Evolutionary conservation across 768 basidiomycete species (phyloP).

Genomic region (Boletus huronensis): DNA sequence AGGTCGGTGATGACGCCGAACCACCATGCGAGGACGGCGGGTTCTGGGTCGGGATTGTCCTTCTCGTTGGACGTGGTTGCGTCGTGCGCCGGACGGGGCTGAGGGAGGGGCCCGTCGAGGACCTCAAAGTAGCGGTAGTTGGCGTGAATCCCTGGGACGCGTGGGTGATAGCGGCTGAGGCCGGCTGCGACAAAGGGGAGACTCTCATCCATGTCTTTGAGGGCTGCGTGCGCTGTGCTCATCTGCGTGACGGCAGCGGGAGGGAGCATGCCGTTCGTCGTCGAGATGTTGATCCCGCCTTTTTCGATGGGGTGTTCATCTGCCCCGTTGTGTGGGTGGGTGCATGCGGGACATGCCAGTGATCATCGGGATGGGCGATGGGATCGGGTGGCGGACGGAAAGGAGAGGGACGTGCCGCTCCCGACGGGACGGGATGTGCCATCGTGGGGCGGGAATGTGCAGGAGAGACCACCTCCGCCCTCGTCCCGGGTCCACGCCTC

Average conservation of each 20-base stretch:
- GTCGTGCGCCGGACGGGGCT: not conserved
- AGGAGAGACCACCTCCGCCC: constrained; percentile 20
- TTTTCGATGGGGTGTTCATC: constrained; percentile 22
- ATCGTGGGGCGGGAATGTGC: constrained; percentile 12
- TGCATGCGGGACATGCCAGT: too few relatives aligned
- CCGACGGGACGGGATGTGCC: not conserved
- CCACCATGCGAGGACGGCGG: constrained; percentile 25
- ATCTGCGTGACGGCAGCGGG: constrained; percentile 21
- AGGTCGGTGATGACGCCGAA: constrained; percentile 37
- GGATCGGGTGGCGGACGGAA: not conserved
- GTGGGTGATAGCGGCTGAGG: constrained; percentile 24
- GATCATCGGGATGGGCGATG: not conserved
- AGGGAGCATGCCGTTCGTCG: constrained; percentile 16
- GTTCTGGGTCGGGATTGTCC: not conserved
- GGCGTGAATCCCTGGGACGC: constrained; percentile 17
- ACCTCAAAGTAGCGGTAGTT: constrained; percentile 30
- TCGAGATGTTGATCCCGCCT: constrained; percentile 18
- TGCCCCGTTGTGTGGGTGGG: not conserved
- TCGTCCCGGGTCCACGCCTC: constrained; percentile 16
- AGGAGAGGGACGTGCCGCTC: not conserved
- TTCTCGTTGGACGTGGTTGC: not conserved
- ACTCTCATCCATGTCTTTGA: constrained; percentile 10
- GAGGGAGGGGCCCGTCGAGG: constrained; percentile 6
- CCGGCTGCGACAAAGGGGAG: constrained; percentile 18
- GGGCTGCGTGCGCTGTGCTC: constrained; percentile 19